phyloP scores from a whole-genome alignment of 495 filamentous ascomycete species.

The Opeltia flavorubescens region DNA sequence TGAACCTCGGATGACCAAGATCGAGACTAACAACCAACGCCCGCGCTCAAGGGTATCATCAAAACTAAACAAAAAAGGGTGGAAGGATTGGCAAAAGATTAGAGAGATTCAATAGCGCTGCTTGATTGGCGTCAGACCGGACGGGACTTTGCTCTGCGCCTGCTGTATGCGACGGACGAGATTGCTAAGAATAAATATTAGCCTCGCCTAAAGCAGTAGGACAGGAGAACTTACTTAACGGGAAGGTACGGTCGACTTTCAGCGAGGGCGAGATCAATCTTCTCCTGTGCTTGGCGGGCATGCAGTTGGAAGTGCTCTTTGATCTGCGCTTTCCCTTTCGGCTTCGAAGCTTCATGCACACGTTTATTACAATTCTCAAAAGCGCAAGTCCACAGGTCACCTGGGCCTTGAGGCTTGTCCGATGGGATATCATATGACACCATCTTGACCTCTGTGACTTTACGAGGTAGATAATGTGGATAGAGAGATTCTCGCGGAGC shows the following conservation, averaged over 20 bases:
- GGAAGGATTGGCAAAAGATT: too few species aligned
- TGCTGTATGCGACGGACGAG: conserved; percentile 12
- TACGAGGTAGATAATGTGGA: conserved; percentile 21
- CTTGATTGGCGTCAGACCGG: conserved; percentile 6
- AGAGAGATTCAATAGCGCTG: conserved; percentile 5
- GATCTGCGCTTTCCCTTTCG: conserved; percentile 44
- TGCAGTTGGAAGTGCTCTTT: conserved; percentile 51
- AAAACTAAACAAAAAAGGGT: background rate
- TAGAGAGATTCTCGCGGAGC: conserved; percentile 23
- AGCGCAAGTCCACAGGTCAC: conserved; percentile 57
- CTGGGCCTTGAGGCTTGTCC: conserved; percentile 34
- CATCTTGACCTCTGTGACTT: conserved; percentile 10
- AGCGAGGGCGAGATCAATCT: conserved; percentile 43
- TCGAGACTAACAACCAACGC: conserved; percentile 3
- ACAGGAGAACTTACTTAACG: conserved; percentile 36
- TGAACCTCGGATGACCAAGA: too few species aligned
- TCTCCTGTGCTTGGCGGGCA: conserved; percentile 44
- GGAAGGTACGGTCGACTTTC: conserved; percentile 38
- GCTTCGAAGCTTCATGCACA: conserved; percentile 42
- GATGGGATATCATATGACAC: conserved; percentile 20
- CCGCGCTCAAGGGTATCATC: background rate
- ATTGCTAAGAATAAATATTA: conserved; percentile 6
- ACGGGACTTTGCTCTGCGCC: background rate
- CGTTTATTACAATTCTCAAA: conserved; percentile 52
- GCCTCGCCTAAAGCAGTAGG: conserved; percentile 5